Conservation (phyloP, 768 basidiomycete species). For the Suillus ampliporus region DNA sequence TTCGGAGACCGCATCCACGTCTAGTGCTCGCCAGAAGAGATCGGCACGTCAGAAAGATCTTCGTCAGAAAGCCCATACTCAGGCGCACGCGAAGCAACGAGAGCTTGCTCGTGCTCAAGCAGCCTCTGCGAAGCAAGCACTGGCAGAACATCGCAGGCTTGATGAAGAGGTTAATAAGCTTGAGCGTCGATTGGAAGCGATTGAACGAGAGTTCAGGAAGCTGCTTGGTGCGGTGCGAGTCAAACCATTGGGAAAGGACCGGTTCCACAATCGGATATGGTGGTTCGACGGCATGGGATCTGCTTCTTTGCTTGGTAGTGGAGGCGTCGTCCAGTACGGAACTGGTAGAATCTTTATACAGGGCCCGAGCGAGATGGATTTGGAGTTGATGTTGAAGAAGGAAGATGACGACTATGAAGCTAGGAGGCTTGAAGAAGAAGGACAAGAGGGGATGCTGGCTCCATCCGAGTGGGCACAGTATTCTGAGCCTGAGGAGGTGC, state of each 20-base stretch:
- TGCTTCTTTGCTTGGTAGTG: constrained; percentile 76
- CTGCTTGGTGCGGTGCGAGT: constrained; percentile 83
- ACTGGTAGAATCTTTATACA: constrained; percentile 92
- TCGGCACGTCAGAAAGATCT: constrained; percentile 57
- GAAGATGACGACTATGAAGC: constrained; percentile 57
- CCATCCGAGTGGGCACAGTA: constrained; percentile 92
- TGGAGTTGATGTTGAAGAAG: constrained; percentile 68
- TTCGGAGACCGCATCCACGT: constrained; percentile 61
- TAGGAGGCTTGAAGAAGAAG: constrained; percentile 80
- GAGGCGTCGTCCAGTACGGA: constrained; percentile 82
- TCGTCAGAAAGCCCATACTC: constrained; percentile 57
- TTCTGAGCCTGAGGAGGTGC: constrained; percentile 85
- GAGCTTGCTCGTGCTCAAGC: constrained; percentile 80
- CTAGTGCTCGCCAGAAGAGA: constrained; percentile 46
- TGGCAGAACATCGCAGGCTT: constrained; percentile 81
- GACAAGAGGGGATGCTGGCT: constrained; percentile 70
- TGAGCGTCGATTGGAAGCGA: constrained; percentile 79
- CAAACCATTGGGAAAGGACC: constrained; percentile 88
- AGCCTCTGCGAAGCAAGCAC: constrained; percentile 79
- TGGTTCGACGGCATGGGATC: constrained; percentile 98
- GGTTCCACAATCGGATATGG: constrained; percentile 96
- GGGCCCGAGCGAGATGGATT: constrained; percentile 85
- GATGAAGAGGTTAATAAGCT: constrained; percentile 89
- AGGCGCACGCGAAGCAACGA: constrained; percentile 75
- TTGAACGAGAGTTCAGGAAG: constrained; percentile 95